Conservation (phyloP, 495 filamentous ascomycete species). For the Echria macrotheca region DNA sequence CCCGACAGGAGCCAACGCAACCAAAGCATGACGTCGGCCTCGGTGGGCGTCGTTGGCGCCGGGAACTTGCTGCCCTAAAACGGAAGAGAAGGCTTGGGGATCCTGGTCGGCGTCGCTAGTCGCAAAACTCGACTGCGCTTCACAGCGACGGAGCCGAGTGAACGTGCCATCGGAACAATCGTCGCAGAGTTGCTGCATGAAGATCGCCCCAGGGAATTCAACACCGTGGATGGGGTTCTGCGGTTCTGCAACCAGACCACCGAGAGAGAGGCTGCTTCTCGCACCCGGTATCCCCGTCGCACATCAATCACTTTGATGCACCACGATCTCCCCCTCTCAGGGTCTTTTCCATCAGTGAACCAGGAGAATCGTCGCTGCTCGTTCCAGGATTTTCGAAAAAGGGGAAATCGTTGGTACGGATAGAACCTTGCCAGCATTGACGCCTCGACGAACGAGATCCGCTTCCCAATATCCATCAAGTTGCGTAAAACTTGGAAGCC, state of each 20-base stretch:
- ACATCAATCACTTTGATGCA: conserved; percentile 8
- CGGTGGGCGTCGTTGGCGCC: conserved; percentile 7
- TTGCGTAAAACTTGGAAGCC: too few species aligned
- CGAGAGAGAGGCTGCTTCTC: too few species aligned
- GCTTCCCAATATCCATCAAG: too few species aligned
- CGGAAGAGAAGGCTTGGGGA: neutral
- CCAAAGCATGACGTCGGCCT: conserved; percentile 13
- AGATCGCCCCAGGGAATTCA: conserved; percentile 10
- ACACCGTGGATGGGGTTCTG: too few species aligned
- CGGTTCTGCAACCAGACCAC: too few species aligned
- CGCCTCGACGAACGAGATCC: too few species aligned
- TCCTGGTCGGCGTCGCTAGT: conserved; percentile 10
- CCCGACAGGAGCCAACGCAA: conserved; percentile 12
- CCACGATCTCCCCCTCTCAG: neutral
- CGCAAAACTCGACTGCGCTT: conserved; percentile 1
- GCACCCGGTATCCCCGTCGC: conserved; percentile 6
- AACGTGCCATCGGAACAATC: conserved; percentile 10
- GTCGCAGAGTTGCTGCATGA: conserved; percentile 8
- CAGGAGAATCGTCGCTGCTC: conserved; percentile 1
- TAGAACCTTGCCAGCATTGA: too few species aligned
- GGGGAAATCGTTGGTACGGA: too few species aligned
- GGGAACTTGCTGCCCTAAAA: neutral
- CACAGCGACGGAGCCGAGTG: conserved; percentile 5
- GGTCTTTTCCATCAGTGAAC: neutral
- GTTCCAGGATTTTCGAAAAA: conserved; percentile 2